Evolutionary conservation across 2,329 filamentous ascomycete species (phyloP), one percentile per base, ranked within the genome.

Genomic region (Dendryphion nanum): DNA sequence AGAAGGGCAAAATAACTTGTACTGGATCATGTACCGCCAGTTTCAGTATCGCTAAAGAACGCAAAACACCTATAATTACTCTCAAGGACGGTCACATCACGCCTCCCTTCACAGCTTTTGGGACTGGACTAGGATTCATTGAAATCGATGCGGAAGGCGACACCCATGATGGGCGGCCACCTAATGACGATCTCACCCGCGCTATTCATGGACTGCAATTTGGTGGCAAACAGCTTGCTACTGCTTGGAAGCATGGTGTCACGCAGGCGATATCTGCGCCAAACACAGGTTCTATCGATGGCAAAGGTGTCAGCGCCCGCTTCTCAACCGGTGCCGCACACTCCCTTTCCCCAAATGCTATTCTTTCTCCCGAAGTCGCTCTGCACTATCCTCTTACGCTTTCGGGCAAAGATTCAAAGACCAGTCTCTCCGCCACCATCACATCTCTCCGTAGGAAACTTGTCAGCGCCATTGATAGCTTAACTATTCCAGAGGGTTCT

Each of bases 61-160:
- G 21, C 10, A 60, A 2, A 63, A 63, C 4, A 53, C 57, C 38
- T 62, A 63, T 32, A 2, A 58, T 85, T 18, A 38, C 66, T 5
- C 69, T 86, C 5, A 51, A 69, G 15, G 73, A 85, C 46, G 83
- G 82, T 1, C 72, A 84, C 50, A 52, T 85, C n/a, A 75, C 77
- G 5, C 69, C 75, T 5, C 70, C 79, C 0, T 75, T 85, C 44
- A 82, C 78, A 3, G 78, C 77, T 2, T 78, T 84, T 19, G 81
- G 76, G 1, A 77, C 79, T 4, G 67, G 68, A 1, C 63, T 86
- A 0, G 83, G 83, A 1, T 71, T 86, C 5, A 77, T 77, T 44
- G 81, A 79, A 37, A 85, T 86, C 37, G 74, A 78, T 40, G 71
- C 71, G 4, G 83, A 85, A 35, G 44, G 49, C 1, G 58, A 55